Evolutionary conservation across 163 green algal species (phyloP), one percentile per base, ranked within the genome.

Genomic region (Scenedesmus sp.): DNA sequence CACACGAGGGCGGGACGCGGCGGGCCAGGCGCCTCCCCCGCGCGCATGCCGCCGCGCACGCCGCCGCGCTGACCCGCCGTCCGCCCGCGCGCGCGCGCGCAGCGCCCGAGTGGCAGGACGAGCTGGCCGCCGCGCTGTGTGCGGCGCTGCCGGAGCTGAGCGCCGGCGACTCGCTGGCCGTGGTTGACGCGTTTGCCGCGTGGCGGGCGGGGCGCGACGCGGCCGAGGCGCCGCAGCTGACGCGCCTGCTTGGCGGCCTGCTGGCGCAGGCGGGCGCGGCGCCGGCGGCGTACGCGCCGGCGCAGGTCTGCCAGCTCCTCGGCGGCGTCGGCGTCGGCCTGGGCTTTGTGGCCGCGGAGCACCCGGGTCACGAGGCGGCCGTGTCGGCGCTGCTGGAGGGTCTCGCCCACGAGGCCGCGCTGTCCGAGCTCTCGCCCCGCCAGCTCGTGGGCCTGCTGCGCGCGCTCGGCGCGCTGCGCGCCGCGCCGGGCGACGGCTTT

Each of bases 211-310:
- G 33, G 45, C 70, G 60, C 24, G 56, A 51, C 18, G 26, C 31
- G 5, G n/a, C 2, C 31, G 18, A 33, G 10, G 28, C 18, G 26
- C 67, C 29, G 42, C 28, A 80, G 58, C 71, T 63, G 33, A 56
- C 70, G 39, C 70, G 47, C 34, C 67, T 76, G 34, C 51, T 76
- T 13, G 67, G 51, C 31, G 67, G 69, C 28, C 42, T 77, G 34
- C 69, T 77, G 3, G 36, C 57, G 28, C 50, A 65, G 42, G 45
- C 34, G 10, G 53, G 53, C 22, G 50, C 69, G 7, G 31, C 69
- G 33, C 42, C 67, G 39, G 33, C 24, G 10, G 44, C 13, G 11
- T 79, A 63, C 42, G 60, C 36, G 18, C 39, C 70, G 14, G 54
- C 60, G n/a, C 58, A 69, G 48, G 15, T 79, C 3, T 63, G 28